Evolutionary conservation across 2,329 filamentous ascomycete genomes (phyloP), one percentile per base, ranked within the genome.

Genomic region (Whalleya microplaca): DNA sequence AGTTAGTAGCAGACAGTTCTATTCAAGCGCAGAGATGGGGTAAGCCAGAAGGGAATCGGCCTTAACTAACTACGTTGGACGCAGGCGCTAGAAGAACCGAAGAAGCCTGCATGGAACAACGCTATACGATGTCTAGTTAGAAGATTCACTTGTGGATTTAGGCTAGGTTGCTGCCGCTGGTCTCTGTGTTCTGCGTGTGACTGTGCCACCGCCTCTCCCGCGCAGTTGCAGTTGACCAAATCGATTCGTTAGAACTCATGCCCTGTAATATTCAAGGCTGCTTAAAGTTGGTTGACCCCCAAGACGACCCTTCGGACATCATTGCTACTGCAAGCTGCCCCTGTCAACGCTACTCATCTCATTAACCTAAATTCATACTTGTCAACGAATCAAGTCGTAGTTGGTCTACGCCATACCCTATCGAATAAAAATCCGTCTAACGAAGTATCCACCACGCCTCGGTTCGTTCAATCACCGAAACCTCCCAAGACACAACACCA

Each of bases 91-190:
- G 71, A 73, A 72, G 68, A 58, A 59, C 69, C 65, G 66, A 69
- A 69, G 72, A 73, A 73, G 64, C 56, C 64, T 72, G 68, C 69
- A 71, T 66, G 59, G 71, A 73, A 72, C 58, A 45, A 49, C 52
- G 53, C 63, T 64, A 61, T 48, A 50, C 59, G 51, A 48, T 42
- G 58, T 56, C 29, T 18, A 12, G 32, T 37, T 37, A 37, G 14
- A 16, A 37, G 32, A 16, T 37, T 37, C 23, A 27, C 23, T 27
- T 27, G 23, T 27, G 23, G 23, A 27, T 27, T 27, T 12, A 37
- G 14, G 32, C 32, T 37, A 47, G 44, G 16, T 43, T 20, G 40
- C 37, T 29, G 40, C 21, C 43, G 29, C 29, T 18, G 23, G 37
- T 43, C 45, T 62, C 54, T 48, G 19, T 40, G 40, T 16, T 43